Conservation (phyloP, 495 filamentous ascomycete species). For the Neurospora tetrasperma region DNA sequence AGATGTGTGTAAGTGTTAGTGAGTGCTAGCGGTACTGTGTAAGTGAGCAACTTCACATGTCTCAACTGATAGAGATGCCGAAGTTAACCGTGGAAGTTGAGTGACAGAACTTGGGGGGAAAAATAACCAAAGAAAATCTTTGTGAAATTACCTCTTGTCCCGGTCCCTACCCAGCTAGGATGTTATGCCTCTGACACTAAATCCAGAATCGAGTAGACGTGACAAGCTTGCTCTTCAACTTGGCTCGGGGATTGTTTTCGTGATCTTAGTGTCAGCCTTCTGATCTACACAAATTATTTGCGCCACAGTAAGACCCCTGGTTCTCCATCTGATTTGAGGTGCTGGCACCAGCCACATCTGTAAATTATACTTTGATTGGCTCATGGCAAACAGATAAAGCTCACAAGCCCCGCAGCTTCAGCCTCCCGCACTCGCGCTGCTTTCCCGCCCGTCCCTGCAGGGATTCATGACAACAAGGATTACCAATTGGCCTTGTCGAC, state of each 20-base stretch:
- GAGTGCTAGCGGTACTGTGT: neutral
- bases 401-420: neutral
- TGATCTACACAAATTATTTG: neutral
- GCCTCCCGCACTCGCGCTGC: neutral
- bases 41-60: neutral
- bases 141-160: neutral
- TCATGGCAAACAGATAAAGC: neutral
- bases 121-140: neutral
- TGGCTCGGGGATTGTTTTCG: neutral
- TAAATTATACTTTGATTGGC: neutral
- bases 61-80: neutral
- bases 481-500: neutral
- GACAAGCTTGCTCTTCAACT: neutral
- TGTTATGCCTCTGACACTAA: neutral
- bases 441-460: neutral
- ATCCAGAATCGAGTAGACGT: neutral
- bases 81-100: neutral
- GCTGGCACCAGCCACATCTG: neutral
- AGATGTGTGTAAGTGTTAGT: neutral
- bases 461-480: neutral
- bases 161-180: neutral
- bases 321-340: neutral
- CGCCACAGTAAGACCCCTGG: neutral
- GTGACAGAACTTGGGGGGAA: too few species aligned
- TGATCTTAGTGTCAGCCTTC: neutral